phyloP scores from a whole-genome alignment of 305 asterid species.

The Solanum hybrid region DNA sequence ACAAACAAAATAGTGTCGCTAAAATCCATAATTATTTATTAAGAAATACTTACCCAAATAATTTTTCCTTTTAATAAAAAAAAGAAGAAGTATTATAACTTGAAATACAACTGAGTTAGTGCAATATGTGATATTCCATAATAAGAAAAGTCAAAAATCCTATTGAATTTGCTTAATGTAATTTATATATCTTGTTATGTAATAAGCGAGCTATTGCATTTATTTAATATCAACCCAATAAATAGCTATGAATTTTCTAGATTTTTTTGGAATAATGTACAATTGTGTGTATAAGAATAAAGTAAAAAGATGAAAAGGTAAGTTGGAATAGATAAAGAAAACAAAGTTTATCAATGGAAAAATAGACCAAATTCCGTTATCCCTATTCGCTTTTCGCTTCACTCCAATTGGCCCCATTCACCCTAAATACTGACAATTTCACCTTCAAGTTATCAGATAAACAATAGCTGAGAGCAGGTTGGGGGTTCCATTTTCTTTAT shows the following conservation, averaged over 20 bases:
- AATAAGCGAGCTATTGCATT: not conserved
- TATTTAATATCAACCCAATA: not conserved
- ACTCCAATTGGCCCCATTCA: slow-evolving; percentile 9
- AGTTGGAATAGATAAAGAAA: not conserved
- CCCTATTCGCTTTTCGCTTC: slow-evolving; percentile 22
- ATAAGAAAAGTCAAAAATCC: no score
- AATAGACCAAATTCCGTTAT: slow-evolving; percentile 40
- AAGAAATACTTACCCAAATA: no score
- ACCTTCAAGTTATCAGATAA: slow-evolving; percentile 10
- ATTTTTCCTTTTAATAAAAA: not conserved
- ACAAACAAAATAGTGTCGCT: not conserved
- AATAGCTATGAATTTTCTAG: not conserved
- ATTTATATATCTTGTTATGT: no score
- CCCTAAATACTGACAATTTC: slow-evolving; percentile 20
- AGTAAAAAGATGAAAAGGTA: not conserved
- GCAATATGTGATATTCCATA: not conserved
- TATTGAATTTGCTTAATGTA: not conserved
- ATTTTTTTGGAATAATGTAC: not conserved
- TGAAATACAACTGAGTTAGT: no score
- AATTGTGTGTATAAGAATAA: not conserved
- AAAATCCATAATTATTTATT: not conserved
- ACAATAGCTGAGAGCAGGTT: not conserved
- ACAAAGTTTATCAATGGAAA: slow-evolving; percentile 20
- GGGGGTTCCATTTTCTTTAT: not conserved
- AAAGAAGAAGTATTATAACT: not conserved